phyloP scores from a whole-genome alignment of 2,329 filamentous ascomycete species.

The Aspergillus arachidicola region DNA sequence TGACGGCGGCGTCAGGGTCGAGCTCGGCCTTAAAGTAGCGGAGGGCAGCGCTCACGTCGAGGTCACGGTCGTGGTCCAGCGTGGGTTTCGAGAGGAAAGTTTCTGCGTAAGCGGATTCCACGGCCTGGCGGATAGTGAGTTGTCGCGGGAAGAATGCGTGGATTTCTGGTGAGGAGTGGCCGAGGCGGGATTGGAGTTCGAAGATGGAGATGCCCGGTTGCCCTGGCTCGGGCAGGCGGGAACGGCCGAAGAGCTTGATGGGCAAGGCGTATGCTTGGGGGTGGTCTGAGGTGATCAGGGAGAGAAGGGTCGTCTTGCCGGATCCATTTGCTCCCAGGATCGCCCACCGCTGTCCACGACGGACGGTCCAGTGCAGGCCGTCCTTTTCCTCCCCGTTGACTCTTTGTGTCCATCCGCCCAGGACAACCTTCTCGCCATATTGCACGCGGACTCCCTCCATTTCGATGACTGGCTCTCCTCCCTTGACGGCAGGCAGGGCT shows the following conservation, averaged over 20 bases:
- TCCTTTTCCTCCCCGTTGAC: slow-evolving; percentile 52
- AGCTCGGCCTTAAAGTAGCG: slow-evolving; percentile 78
- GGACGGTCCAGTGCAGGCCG: slow-evolving; percentile 81
- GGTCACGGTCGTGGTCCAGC: slow-evolving; percentile 59
- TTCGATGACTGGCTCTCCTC: slow-evolving; percentile 75
- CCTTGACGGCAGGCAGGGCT: slow-evolving; percentile 17
- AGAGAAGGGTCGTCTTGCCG: slow-evolving; percentile 92
- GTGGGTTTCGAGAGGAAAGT: slow-evolving; percentile 75
- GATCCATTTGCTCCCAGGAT: slow-evolving; percentile 92
- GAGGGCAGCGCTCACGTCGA: slow-evolving; percentile 69
- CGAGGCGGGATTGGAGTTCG: slow-evolving; percentile 86
- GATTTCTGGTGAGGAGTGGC: slow-evolving; percentile 91
- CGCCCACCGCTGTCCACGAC: slow-evolving; percentile 83
- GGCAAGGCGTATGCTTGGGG: slow-evolving; percentile 91
- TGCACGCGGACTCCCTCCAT: slow-evolving; percentile 82
- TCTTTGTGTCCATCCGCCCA: slow-evolving; percentile 77
- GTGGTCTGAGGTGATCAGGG: slow-evolving; percentile 91
- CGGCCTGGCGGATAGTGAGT: slow-evolving; percentile 70
- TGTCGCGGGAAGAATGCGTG: slow-evolving; percentile 87
- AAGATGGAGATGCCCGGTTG: slow-evolving; percentile 81
- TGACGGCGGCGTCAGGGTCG: slow-evolving; percentile 53
- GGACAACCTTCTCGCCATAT: slow-evolving; percentile 75
- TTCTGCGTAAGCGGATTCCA: slow-evolving; percentile 89
- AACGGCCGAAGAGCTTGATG: slow-evolving; percentile 80
- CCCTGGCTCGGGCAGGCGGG: slow-evolving; percentile 74